These are phyloP conservation scores for Thuja plicata DNA, from an alignment of 83 land plant genomes.

Conservation along the genomic window DNA sequence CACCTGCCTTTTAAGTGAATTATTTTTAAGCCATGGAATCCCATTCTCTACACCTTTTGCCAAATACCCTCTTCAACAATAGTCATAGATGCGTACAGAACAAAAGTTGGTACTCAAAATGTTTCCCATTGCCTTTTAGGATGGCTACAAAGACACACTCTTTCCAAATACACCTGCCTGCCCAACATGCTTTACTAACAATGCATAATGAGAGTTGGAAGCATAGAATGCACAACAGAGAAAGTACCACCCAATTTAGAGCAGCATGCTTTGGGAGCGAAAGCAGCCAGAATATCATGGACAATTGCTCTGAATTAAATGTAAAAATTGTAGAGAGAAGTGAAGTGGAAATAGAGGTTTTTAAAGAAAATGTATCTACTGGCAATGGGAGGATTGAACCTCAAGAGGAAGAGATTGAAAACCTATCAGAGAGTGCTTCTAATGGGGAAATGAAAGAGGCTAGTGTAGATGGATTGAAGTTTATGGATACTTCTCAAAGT, in stretches of 20 bases:
- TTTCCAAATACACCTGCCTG: not conserved
- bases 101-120: not conserved
- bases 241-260: not conserved
- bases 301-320: not conserved
- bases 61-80: not conserved
- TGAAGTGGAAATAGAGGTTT: not conserved
- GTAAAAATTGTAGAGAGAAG: not conserved
- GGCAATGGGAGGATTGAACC: not conserved
- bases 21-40: not conserved
- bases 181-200: not conserved
- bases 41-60: not conserved
- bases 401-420: not conserved
- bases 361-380: not conserved
- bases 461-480: not conserved
- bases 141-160: not conserved
- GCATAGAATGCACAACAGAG: not conserved
- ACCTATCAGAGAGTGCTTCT: not conserved
- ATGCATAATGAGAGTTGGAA: not conserved
- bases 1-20: no score
- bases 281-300: not conserved
- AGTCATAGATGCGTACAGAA: not conserved
- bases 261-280: not conserved
- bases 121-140: not conserved
- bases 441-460: not conserved
- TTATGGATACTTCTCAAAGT: conserved; percentile 19